Evolutionary conservation across 345 rosid species (phyloP).

Genomic region (Corymbia maculata): DNA sequence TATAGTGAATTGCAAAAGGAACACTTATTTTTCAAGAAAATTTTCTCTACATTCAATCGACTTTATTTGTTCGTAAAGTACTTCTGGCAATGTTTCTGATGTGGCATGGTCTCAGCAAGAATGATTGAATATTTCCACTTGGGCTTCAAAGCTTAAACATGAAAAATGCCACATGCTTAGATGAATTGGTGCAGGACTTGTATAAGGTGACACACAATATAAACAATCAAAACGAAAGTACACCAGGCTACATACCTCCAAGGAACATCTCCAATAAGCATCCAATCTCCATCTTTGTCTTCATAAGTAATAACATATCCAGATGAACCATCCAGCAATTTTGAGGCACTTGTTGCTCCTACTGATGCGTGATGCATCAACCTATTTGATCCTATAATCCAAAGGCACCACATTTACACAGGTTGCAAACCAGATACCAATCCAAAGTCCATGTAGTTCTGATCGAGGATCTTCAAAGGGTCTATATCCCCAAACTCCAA

Average conservation of each 20-base stretch:
- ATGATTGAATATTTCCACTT: neutral
- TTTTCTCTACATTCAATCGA: neutral
- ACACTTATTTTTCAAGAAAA: neutral
- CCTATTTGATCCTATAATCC: conserved; percentile 17
- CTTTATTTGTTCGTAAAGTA: neutral
- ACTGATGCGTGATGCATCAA: conserved; percentile 14
- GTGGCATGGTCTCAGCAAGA: neutral
- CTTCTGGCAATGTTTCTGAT: neutral
- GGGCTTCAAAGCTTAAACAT: neutral
- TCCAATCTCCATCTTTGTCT: conserved; percentile 97
- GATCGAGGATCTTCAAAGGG: neutral
- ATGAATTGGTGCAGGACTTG: neutral
- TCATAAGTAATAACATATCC: conserved; percentile 80
- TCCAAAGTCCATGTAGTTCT: neutral
- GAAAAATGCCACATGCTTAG: neutral
- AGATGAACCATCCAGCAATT: conserved; percentile 63
- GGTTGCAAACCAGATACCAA: neutral
- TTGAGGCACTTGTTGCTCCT: conserved; percentile 21
- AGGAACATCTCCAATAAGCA: conserved; percentile 98
- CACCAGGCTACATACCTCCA: conserved; percentile 53
- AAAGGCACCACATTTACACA: neutral
- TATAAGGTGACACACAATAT: neutral
- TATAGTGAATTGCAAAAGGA: neutral
- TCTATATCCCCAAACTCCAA: neutral
- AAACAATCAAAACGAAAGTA: neutral